Percentiles rank a stretch among this genome's conserved stretches.
Conservation (phyloP, 2,329 filamentous ascomycete genomes). For the Microdochium trichocladiopsis region DNA sequence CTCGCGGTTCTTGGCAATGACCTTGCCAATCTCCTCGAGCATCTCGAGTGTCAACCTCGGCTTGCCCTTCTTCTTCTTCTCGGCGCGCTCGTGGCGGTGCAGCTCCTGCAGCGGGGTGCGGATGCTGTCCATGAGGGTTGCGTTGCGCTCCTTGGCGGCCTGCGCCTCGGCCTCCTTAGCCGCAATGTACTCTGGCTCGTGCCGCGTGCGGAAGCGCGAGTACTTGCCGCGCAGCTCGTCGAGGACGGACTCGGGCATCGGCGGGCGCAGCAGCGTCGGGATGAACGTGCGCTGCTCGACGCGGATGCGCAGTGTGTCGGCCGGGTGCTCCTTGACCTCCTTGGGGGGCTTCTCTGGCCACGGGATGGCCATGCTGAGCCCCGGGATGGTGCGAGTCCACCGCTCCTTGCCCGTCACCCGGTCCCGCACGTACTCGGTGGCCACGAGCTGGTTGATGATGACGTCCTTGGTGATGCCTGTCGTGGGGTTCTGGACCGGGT, state of each 20-base stretch:
- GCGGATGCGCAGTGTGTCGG: conserved; percentile 69
- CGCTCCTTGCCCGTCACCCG: conserved; percentile 37
- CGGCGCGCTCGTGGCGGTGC: conserved; percentile 45
- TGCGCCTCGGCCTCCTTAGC: conserved; percentile 54
- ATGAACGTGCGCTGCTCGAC: conserved; percentile 71
- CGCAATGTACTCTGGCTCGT: conserved; percentile 66
- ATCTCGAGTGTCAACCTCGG: conserved; percentile 50
- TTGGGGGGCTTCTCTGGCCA: conserved; percentile 58
- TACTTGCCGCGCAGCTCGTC: conserved; percentile 83
- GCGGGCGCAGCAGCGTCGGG: conserved; percentile 69
- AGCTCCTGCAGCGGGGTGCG: conserved; percentile 52
- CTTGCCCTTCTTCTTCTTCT: conserved; percentile 45
- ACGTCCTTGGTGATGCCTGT: conserved; percentile 65
- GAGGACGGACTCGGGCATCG: conserved; percentile 72
- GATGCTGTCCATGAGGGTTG: conserved; percentile 27
- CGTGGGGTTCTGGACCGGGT: conserved; percentile 60
- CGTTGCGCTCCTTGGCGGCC: conserved; percentile 32
- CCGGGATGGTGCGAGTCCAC: conserved; percentile 58
- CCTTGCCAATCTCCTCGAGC: conserved; percentile 54
- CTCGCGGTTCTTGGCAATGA: conserved; percentile 50
- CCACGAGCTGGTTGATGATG: conserved; percentile 65
- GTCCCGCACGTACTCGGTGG: conserved; percentile 41
- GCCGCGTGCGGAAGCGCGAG: conserved; percentile 73
- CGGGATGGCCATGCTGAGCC: conserved; percentile 65
- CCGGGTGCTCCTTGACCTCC: conserved; percentile 43